Base-by-base conservation (phyloP, 2,329 filamentous ascomycete genomes). In the Corniculantispora saksenae region DNA sequence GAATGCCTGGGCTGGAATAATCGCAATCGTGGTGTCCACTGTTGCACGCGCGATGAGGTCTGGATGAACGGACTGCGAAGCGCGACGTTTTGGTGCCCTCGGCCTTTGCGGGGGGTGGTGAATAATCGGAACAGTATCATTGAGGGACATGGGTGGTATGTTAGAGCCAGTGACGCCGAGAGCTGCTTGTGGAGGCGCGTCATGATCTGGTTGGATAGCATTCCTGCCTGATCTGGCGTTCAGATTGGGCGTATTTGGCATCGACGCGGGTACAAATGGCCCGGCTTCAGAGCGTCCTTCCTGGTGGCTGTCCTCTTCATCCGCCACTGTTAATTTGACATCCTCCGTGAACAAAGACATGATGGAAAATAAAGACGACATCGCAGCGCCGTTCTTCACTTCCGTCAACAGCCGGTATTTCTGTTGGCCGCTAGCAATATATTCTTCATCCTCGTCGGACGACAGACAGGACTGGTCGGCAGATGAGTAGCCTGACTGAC, bases 331-430 rank as follows among this genome's bases (percentile, higher is more conserved):
- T 40, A 99, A 81, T 69, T 91, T 91, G 61, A 99, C 89, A 72
- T 97, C 94, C 76, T 99, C 95, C 3, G 95, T 99, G 74, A 99
- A 99, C 0, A 99, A 82, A 2, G 94, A 97, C 78, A 99, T 88
- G 70, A 99, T 97, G 1, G 95, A 98, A 77, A 99, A 99, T 2
- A 99, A 80, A 0, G 95, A 99, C 6, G 95, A 99, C 94, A 99
- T 97, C 1, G 96, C 94, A 1, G 95, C 94, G 17, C 95, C 95
- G 72, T 99, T 99, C 73, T 95, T 96, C 61, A 99, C 94, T 77
- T 99, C 96, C 0, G 95, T 99, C 62, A 99, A 83, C 47, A 99
- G 84, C 75, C 98, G 95, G 73, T 99, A 99, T 38, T 91, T 92
- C 74, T 97, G 93, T 64, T 92, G 89, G 9, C 85, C 86, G 43